Base-by-base conservation (phyloP, 768 basidiomycete species). In the Podaxis sp. region DNA sequence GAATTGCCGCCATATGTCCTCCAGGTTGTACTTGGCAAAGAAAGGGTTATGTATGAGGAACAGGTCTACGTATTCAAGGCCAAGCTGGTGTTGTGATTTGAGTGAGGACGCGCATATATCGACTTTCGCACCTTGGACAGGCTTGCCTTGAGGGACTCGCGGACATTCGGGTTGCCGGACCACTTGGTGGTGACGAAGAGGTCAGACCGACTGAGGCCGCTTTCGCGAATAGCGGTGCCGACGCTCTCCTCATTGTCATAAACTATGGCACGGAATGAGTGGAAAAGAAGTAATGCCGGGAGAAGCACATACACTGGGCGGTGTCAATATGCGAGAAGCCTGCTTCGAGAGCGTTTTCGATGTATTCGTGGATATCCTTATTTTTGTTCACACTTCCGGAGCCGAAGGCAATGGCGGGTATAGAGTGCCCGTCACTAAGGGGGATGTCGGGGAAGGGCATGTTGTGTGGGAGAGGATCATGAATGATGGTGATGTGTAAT, bases 251-350 rank as follows among this genome's bases (percentile, higher is more conserved):
- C 75, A 17, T 74, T 75, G 25, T 69, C 57, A 59, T 80, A 80
- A 41, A 71, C 83, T 75, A 29, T n/a, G 41, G 15, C 33, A n/a
- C 9, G 33, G 33, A 15, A 29, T 56, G 25, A 47, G 15, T 15
- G 3, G 51, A 12, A 9, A 8, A n/a, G n/a, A 43, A 9, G 19
- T 8, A 61, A 24, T 6, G 22, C 12, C 29, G 9, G 4, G 8
- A 9, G 27, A 22, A 15, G 9, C 11, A 67, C 75, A 54, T 53
- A 85, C 87, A 63, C 63, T 83, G 81, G 0, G 87, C 87, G 4
- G 85, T 84, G 71, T 88, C 87, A 11, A 89, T 73, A 71, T 90
- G 88, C 3, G 76, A 77, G 67, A 89, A 89, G 0, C 87, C 88
- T 0, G 74, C 68, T 15, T 87, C 81, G 0, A 90, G 71, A 2